Evolutionary conservation across 1,284 basidiomycete genomes (phyloP).

Genomic region (Malassezia nana): DNA sequence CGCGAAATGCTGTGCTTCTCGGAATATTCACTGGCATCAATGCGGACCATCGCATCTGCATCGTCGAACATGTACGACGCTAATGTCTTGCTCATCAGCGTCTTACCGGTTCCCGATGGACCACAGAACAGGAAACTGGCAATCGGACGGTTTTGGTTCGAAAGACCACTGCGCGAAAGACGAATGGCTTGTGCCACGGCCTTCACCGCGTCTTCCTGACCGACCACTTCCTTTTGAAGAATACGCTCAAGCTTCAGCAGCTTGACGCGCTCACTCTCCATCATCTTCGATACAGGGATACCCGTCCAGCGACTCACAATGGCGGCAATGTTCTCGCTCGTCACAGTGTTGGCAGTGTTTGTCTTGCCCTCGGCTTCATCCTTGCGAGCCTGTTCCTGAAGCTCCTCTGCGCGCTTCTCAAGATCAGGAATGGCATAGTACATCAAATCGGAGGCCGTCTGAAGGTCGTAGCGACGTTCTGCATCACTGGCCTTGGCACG

Average conservation of each 20-base stretch:
- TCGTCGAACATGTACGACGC: conserved; percentile 53
- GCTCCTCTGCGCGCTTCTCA: conserved; percentile 59
- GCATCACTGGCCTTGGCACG: conserved; percentile 88
- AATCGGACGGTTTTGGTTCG: conserved; percentile 53
- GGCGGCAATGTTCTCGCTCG: conserved; percentile 52
- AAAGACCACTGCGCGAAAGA: conserved; percentile 55
- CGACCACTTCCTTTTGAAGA: conserved; percentile 50
- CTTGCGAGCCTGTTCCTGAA: conserved; percentile 53
- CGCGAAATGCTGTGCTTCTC: conserved; percentile 55
- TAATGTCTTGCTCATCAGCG: conserved; percentile 51
- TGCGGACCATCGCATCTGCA: conserved; percentile 55
- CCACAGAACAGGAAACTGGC: conserved; percentile 54
- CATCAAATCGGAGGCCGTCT: conserved; percentile 63
- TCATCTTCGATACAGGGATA: conserved; percentile 49
- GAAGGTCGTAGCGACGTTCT: conserved; percentile 62
- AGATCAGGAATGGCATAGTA: conserved; percentile 86
- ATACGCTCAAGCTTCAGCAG: conserved; percentile 39
- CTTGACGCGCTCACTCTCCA: conserved; percentile 45
- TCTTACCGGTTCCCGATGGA: conserved; percentile 54
- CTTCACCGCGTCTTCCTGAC: conserved; percentile 55
- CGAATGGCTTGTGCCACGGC: conserved; percentile 56
- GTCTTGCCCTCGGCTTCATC: conserved; percentile 43
- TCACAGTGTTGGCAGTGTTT: conserved; percentile 35
- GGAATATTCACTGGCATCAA: conserved; percentile 53
- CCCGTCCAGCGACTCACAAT: conserved; percentile 55